A percentile compares a stretch with the other conserved stretches of the same genome.
phyloP scores from a whole-genome alignment of 306 rosid species.

The Geum urbanum region DNA sequence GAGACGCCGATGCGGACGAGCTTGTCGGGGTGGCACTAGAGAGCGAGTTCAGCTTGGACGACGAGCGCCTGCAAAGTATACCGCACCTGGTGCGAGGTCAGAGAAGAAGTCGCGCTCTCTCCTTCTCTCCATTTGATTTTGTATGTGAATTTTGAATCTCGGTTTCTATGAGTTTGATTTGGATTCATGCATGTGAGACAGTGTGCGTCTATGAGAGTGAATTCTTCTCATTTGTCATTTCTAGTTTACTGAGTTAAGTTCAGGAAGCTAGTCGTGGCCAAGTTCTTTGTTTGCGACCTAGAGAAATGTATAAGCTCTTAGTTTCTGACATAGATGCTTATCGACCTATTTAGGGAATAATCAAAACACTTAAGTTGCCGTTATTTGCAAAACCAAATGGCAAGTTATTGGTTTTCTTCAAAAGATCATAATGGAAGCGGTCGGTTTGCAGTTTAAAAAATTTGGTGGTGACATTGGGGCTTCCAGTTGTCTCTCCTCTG shows the following conservation, averaged over 20 bases:
- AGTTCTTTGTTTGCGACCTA: background rate
- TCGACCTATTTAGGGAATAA: background rate
- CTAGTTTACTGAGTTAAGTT: background rate
- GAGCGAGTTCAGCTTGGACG: too few species aligned
- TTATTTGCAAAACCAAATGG: constrained; percentile 9
- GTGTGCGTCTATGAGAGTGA: constrained; percentile 1
- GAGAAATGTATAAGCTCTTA: constrained; percentile 5
- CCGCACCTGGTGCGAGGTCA: too few species aligned
- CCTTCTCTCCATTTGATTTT: too few species aligned
- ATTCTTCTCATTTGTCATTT: background rate
- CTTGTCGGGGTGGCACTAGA: too few species aligned
- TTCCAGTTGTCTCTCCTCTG: background rate
- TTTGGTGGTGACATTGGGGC: background rate
- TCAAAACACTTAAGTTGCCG: background rate
- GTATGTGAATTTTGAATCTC: too few species aligned
- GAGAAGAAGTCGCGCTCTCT: too few species aligned
- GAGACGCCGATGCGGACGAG: too few species aligned
- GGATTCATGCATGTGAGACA: too few species aligned
- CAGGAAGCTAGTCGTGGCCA: background rate
- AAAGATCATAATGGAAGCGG: background rate
- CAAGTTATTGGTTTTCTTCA: background rate
- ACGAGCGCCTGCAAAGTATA: too few species aligned
- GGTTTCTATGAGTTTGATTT: too few species aligned
- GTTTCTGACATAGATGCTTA: constrained; percentile 2
- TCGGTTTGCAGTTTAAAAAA: background rate